Conservation (phyloP, 768 basidiomycete genomes). For the Pleurotus sapidus region DNA sequence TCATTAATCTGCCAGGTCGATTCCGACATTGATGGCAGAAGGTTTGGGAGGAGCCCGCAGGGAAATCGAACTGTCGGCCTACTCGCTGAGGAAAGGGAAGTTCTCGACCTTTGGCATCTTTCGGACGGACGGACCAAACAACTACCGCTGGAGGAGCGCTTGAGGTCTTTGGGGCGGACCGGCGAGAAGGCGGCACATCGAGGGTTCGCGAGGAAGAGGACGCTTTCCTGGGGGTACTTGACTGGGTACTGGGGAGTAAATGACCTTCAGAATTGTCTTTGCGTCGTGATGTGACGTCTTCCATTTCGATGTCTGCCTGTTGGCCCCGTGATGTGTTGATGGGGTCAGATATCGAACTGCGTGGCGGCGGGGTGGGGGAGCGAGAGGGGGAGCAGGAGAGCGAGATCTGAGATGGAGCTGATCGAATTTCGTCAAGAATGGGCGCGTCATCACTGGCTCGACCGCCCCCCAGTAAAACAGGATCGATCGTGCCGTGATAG, state of each 20-base stretch:
- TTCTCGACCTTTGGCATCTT: neutral
- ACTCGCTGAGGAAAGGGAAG: conserved; percentile 1
- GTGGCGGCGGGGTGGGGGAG: too few relatives aligned
- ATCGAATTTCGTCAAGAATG: neutral
- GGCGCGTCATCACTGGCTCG: neutral
- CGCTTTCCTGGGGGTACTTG: neutral
- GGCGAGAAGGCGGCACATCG: neutral
- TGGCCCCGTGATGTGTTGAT: too few relatives aligned
- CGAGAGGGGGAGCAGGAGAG: too few relatives aligned
- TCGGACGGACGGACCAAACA: neutral
- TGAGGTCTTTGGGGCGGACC: neutral
- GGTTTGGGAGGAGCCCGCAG: neutral
- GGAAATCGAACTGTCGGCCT: neutral
- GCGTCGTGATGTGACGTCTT: too few relatives aligned
- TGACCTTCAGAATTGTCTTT: too few relatives aligned
- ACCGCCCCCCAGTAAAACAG: neutral
- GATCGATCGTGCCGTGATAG: neutral
- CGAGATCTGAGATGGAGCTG: too few relatives aligned
- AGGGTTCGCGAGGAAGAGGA: neutral
- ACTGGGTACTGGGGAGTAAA: too few relatives aligned
- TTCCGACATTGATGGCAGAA: conserved; percentile 5
- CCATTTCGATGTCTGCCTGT: too few relatives aligned
- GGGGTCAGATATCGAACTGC: too few relatives aligned
- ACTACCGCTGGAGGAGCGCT: neutral
- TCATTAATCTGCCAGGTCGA: conserved; percentile 8